Base-by-base conservation (phyloP, 306 rosid species). In the Lithocarpus polystachyus region DNA sequence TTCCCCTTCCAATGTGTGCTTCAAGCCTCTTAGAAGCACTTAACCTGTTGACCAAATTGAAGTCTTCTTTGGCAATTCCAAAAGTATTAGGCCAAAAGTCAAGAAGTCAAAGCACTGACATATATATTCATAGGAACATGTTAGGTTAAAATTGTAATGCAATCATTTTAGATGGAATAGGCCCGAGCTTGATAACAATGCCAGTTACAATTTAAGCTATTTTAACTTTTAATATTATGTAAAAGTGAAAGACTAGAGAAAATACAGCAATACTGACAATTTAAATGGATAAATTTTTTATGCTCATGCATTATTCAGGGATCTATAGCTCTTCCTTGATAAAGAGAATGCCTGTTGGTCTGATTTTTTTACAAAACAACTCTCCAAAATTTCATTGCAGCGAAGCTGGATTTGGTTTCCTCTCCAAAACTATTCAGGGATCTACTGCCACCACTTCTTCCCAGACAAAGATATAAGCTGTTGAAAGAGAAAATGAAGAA, bases 381-480 rank as follows among this genome's bases (percentile, higher is more conserved):
- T 31, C 69, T 59, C 71, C 73, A 17, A 60, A 77, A 52, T 73
- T 73, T 3, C 61, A 54, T 9, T 18, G 24, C 72, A 73, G 43
- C 29, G 51, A 65, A 70, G 10, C 74, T 53, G 71, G 71, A 52
- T 84, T 81, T 22, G 79, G 56, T 75, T 33, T 43, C 53, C 74
- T 59, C 79, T 79, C 57, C 79, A 67, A 60, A 59, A 40, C 45
- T 40, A 40, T 40, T 40, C 45, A 40, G 45, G 45, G 24, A 70
- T 71, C 81, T 78, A 84, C 79, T 73, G 77, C 90, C 90, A 83
- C 94, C 89, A 84, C 80, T 86, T 93, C 88, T 89, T 89, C 91
- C 87, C 97, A 11, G 91, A 91, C 82, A 91, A 80, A 48, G 97
- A 93, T 84, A 91, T 83, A 9, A 93, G 93, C 98, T 93, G 97